Evolutionary conservation across 2,329 filamentous ascomycete genomes (phyloP).

Genomic region (Aureobasidium vineae): DNA sequence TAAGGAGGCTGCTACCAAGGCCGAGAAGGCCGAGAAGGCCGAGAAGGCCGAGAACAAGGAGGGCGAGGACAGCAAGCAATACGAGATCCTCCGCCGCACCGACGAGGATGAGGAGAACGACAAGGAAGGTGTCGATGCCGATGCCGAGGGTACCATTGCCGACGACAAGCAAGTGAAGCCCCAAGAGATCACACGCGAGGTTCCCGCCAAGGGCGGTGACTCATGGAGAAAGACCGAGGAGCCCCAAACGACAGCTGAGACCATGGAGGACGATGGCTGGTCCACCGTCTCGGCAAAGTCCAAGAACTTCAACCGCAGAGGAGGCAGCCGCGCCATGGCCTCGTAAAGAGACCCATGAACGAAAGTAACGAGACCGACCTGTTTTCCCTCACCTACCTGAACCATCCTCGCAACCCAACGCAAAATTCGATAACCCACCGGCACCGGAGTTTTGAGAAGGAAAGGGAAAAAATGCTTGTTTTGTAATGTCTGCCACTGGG

Average conservation of each 20-base stretch:
- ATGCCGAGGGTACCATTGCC: constrained; percentile 52
- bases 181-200: constrained; percentile 53
- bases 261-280: constrained; percentile 54
- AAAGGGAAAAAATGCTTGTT: constrained; percentile 11
- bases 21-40: constrained; percentile 43
- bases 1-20: constrained; percentile 62
- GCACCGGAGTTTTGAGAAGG: constrained; percentile 10
- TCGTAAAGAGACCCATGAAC: constrained; percentile 26
- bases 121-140: constrained; percentile 42
- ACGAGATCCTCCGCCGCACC: constrained; percentile 56
- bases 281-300: constrained; percentile 51
- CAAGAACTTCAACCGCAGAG: constrained; percentile 41
- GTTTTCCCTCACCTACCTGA: neutral
- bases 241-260: constrained; percentile 46
- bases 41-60: constrained; percentile 32
- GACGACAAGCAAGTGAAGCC: constrained; percentile 56
- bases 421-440: neutral
- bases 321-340: constrained; percentile 35
- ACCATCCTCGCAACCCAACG: neutral
- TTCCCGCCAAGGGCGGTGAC: constrained; percentile 40
- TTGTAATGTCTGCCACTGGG: constrained; percentile 12
- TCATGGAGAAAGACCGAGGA: constrained; percentile 38
- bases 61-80: constrained; percentile 45
- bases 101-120: constrained; percentile 38
- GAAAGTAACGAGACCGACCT: constrained; percentile 20